Evolutionary conservation across 2,329 filamentous ascomycete species (phyloP), one percentile per base, ranked within the genome.

Genomic region (Emericellopsis atlantica): DNA sequence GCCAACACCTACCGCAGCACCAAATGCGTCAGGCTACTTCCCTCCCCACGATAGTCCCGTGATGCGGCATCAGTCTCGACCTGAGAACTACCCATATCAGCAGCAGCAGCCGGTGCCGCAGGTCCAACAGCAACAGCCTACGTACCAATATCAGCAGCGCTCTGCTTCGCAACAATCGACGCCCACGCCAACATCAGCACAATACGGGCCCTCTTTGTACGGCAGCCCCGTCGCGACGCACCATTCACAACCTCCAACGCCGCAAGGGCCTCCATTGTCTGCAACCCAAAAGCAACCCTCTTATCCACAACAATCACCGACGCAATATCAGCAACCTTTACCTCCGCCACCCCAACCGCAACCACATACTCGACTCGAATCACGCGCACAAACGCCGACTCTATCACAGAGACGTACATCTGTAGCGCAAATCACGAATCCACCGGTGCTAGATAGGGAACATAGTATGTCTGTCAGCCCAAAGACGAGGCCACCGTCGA

Each of bases 391-490:
- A 14, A 24, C 41, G 11, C 49, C 47, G 36, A 40, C 44, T 26
- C 51, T 50, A 9, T 51, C 54, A 44, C 58, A 58, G 24, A 59
- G 60, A 39, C 26, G 26, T 12, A 12, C 26, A 9, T 29, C 26
- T 29, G 26, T 29, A 9, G 8, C 26, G 8, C 26, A 29, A 29
- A 29, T 29, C 26, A 29, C 26, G 12, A 29, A 29, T 12, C 26
- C 26, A 12, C 4, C 26, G 9, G 8, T 29, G 9, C 26, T 9
- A 9, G 26, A 29, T 42, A 74, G 81, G 51, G 83, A 84, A 45
- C 67, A 73, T 39, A 85, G 80, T 55, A 58, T 82, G 40, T 89
- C 83, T 53, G 76, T 90, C 39, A 90, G 84, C 55, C 85, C 86
- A 24, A 88, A 86, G 61, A 87, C 84, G 31, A 69, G 74, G 46